Evolutionary conservation across 495 filamentous ascomycete species (phyloP), one percentile per base, ranked within the genome.

Genomic region (Bacidia rubella): DNA sequence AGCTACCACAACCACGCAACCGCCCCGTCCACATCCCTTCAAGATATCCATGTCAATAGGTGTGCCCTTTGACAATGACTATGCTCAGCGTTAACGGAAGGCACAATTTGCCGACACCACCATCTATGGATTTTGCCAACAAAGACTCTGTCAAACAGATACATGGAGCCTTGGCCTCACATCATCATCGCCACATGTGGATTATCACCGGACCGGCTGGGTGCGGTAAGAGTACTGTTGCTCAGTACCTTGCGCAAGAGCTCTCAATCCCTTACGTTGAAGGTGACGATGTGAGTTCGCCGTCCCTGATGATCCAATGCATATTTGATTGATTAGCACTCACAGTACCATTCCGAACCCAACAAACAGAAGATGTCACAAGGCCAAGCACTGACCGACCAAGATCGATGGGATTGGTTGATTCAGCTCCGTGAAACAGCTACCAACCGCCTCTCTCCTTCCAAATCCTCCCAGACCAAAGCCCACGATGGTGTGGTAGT

Each of bases 401-500:
- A 79, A 57, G 93, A 99, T 68, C 86, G 93, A 53, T 97, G 93
- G 93, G 90, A 95, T 71, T 99, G 93, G 93, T 81, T 99, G 44
- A 90, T 90, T 55, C 72, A 77, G 21, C 77, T 97, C 3, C 87
- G 93, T 60, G 79, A 94, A 59, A 81, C 87, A 53, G 85, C 89
- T 27, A 77, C 87, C 57, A 63, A 70, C 19, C 72, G 72, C 27
- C 76, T 89, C 22, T 72, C 77, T 25, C 64, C 61, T 27, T 74
- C 78, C 26, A 65, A 68, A 44, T 47, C 64, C 3, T 69, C 70
- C 57, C 62, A 64, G 53, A 68, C 58, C 53, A 62, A 68, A 35
- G 74, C 74, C 1, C 73, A 79, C 0, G 69, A 78, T 29, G 93
- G 90, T 47, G 94, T 95, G 23, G 86, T 99, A 20, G 75, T 99